Conservation (phyloP, 805 yeast genomes). For the Hanseniaspora singularis region DNA sequence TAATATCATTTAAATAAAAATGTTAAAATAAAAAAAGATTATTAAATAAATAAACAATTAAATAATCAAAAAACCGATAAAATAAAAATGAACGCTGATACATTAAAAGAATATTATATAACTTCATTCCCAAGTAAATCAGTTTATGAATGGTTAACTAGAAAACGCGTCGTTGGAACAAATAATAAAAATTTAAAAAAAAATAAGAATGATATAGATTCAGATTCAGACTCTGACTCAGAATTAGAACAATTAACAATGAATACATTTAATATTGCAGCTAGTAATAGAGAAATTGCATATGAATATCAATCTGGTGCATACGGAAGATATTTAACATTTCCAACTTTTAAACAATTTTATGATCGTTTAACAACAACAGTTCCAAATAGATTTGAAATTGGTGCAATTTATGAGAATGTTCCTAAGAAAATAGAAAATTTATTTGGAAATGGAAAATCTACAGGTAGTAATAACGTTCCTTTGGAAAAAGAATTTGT, state of each 20-base stretch:
- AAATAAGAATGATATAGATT: neutral
- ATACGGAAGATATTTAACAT: constrained; percentile 82
- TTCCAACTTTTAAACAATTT: constrained; percentile 52
- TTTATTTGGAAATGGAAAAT: constrained; percentile 49
- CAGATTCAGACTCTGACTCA: constrained; percentile 10
- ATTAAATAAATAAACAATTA: no score
- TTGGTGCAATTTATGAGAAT: constrained; percentile 82
- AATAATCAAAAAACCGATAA: no score
- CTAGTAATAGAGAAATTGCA: constrained; percentile 72
- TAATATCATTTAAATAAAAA: no score
- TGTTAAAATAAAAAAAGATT: no score
- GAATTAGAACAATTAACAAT: constrained; percentile 10
- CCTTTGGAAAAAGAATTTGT: constrained; percentile 81
- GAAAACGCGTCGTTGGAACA: constrained; percentile 6
- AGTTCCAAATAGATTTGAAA: constrained; percentile 82
- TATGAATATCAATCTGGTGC: constrained; percentile 80
- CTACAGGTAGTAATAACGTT: constrained; percentile 24
- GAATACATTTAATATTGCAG: constrained; percentile 10
- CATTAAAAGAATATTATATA: constrained; percentile 7
- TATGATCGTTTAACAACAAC: constrained; percentile 60
- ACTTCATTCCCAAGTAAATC: constrained; percentile 13
- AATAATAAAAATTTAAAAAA: neutral
- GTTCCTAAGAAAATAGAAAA: constrained; percentile 79
- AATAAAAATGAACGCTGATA: constrained; percentile 11
- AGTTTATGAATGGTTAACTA: constrained; percentile 14